A percentile compares a stretch with the other conserved stretches of the same genome.
Conservation (phyloP, 768 basidiomycete species). For the Mrakia gelida region DNA sequence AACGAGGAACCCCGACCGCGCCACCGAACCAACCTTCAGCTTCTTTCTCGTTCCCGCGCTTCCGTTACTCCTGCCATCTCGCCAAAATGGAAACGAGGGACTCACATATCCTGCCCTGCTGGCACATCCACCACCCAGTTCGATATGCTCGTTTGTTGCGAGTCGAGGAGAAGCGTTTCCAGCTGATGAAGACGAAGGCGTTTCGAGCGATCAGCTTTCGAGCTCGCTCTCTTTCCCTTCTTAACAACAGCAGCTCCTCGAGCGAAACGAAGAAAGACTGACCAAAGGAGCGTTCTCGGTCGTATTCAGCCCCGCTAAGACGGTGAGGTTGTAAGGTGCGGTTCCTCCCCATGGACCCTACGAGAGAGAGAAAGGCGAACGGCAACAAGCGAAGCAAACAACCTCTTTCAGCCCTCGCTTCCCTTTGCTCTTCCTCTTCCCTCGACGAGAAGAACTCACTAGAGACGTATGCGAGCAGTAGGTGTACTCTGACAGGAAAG, state of each 20-base stretch:
- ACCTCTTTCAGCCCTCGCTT: not conserved
- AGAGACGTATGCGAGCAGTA: conserved; percentile 2
- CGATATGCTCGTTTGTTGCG: not conserved
- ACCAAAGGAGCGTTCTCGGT: not conserved
- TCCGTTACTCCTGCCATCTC: not conserved
- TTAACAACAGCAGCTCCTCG: not conserved
- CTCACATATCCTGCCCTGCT: not conserved
- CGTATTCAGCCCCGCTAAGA: not conserved
- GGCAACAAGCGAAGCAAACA: not conserved
- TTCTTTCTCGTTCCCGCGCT: not conserved
- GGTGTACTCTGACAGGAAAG: not conserved
- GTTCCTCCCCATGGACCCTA: conserved; percentile 1
- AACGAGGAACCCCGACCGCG: not conserved
- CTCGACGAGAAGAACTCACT: not conserved
- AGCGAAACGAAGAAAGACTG: not conserved
- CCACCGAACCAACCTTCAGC: not conserved
- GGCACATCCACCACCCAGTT: conserved; percentile 17
- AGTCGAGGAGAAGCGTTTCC: conserved; percentile 10
- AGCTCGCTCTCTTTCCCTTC: not conserved
- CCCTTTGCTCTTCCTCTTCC: not conserved
- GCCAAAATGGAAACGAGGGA: not conserved
- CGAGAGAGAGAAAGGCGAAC: too few relatives aligned
- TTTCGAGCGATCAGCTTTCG: not conserved
- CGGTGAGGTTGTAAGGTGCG: not conserved
- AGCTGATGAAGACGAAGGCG: not conserved